These are phyloP conservation scores for Talaromyces marneffei DNA, from an alignment of 2,329 filamentous ascomycete species.

Conservation along the genomic window DNA sequence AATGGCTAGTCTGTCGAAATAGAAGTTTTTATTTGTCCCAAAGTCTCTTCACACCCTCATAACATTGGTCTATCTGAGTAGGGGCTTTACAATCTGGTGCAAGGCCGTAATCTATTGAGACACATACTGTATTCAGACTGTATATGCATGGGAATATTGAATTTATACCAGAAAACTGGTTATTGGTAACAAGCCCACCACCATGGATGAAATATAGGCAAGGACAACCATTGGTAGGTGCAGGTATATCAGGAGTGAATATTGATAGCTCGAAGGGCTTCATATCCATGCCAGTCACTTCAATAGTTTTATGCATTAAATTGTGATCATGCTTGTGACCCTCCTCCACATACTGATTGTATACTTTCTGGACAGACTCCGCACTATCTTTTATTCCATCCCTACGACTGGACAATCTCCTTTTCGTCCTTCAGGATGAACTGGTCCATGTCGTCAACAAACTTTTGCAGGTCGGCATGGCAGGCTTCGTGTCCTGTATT, in stretches of 20 bases:
- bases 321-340: not conserved
- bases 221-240: not conserved
- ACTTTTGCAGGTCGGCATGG: not conserved
- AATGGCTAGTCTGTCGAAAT: not conserved
- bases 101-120: not conserved
- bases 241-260: not conserved
- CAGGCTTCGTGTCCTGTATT: not conserved
- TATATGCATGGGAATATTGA: not conserved
- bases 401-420: not conserved
- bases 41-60: not conserved
- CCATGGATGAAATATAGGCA: conserved; percentile 3
- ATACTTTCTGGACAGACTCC: not conserved
- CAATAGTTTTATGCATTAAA: not conserved
- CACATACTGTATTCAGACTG: not conserved
- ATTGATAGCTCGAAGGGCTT: not conserved
- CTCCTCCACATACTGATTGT: not conserved
- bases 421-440: not conserved
- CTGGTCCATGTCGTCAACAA: not conserved
- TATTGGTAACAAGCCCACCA: not conserved
- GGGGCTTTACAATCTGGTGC: not conserved
- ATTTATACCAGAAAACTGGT: not conserved
- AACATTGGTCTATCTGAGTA: not conserved
- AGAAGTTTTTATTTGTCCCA: not conserved
- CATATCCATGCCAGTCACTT: not conserved
- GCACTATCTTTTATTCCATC: not conserved